Evolutionary conservation across 2,329 filamentous ascomycete species (phyloP).

Genomic region (Pseudocercospora pini-densiflorae): DNA sequence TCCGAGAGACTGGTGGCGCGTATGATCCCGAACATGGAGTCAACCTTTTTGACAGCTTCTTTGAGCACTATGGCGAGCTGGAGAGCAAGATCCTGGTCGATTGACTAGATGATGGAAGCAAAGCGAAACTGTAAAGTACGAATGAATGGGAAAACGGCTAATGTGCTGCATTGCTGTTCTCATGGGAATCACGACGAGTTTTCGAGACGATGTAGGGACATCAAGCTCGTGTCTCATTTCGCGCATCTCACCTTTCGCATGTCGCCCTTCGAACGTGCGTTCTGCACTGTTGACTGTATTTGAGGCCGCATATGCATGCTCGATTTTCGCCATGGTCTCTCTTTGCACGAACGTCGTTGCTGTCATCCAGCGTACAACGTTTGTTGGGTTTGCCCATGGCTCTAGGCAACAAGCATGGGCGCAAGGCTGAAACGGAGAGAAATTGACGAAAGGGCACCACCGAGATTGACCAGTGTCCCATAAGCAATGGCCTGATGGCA

Average conservation of each 20-base stretch:
- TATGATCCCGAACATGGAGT: constrained; percentile 87
- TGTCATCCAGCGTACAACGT: too few species aligned
- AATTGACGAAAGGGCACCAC: too few species aligned
- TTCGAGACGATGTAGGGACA: neutral
- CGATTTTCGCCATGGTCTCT: too few species aligned
- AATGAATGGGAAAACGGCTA: neutral
- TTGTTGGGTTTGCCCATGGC: too few species aligned
- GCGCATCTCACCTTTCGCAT: too few species aligned
- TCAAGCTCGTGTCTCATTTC: neutral
- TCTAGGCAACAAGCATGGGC: too few species aligned
- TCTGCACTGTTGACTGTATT: too few species aligned
- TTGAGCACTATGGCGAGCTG: constrained; percentile 79
- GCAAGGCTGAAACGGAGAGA: too few species aligned
- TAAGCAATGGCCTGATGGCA: neutral
- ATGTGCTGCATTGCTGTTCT: neutral
- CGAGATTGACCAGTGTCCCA: too few species aligned
- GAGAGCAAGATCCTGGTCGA: constrained; percentile 85
- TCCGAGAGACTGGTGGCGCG: constrained; percentile 87
- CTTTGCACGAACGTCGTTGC: too few species aligned
- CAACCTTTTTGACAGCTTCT: constrained; percentile 85
- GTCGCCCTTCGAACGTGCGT: too few species aligned
- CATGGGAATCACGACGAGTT: neutral
- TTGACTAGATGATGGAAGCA: constrained; percentile 46
- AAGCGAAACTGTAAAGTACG: constrained; percentile 13
- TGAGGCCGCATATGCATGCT: neutral